Evolutionary conservation across 2,329 filamentous ascomycete species (phyloP).

Genomic region (Samsoniella hepiali): DNA sequence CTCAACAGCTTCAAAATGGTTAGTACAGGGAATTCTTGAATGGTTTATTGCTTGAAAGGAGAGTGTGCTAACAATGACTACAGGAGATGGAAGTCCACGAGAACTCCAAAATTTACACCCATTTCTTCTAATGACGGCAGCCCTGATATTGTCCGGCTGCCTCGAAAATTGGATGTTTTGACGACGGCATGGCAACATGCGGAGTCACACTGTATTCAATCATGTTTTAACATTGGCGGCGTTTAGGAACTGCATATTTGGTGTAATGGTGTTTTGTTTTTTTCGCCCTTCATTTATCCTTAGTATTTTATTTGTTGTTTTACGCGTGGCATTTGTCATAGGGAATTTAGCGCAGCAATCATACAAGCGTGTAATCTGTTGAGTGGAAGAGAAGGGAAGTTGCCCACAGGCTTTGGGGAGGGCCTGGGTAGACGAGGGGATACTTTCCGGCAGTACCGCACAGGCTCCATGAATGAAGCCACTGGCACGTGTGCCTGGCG

Average conservation of each 20-base stretch:
- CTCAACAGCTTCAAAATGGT: conserved; percentile 98
- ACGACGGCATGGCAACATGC: conserved; percentile 15
- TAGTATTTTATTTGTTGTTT: conserved; percentile 32
- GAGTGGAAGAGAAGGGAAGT: conserved; percentile 21
- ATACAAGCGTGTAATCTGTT: conserved; percentile 21
- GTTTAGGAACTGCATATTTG: conserved; percentile 57
- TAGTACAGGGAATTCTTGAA: neutral
- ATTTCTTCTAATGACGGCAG: conserved; percentile 82
- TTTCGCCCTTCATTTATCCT: conserved; percentile 35
- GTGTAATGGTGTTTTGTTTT: conserved; percentile 53
- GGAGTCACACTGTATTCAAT: conserved; percentile 40
- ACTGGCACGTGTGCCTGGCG: neutral
- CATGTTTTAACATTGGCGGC: conserved; percentile 47
- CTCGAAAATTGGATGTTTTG: conserved; percentile 15
- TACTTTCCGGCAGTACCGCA: neutral
- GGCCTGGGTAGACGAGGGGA: neutral
- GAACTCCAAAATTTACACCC: conserved; percentile 97
- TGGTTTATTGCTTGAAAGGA: conserved; percentile 4
- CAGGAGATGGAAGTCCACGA: conserved; percentile 99
- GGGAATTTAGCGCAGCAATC: conserved; percentile 20
- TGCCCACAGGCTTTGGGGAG: neutral
- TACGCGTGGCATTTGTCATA: conserved; percentile 21
- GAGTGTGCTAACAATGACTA: conserved; percentile 36
- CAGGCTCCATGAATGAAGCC: neutral
- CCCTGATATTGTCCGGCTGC: neutral